Evolutionary conservation across 2,329 filamentous ascomycete genomes (phyloP), one percentile per base, ranked within the genome.

Genomic region (Phaeosphaeriaceae sp.): DNA sequence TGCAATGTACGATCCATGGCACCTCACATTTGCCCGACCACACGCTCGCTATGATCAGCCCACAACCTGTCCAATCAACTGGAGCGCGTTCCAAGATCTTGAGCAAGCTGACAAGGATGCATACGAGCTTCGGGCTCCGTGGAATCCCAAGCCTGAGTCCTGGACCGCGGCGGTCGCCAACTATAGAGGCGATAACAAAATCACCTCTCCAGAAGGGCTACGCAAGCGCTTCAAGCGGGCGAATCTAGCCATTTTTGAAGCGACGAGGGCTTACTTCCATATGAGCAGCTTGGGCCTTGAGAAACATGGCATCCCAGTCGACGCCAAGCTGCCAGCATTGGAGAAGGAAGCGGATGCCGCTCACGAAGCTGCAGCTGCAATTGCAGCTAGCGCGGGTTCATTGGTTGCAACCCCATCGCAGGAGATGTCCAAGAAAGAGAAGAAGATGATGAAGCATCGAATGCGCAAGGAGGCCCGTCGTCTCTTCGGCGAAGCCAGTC

Each of bases 181-280:
- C 3, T n/a, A 21, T 44, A n/a, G 13, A 21, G 15, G 11, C 17
- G 7, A 20, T 6, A 20, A 19, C 17, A 19, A 41, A 20, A 21
- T 27, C 20, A 4, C 11, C 3, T 53, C 25, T 1, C 20, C 50
- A n/a, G 61, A 63, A 25, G 53, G 49, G 5, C 51, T 48, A 13
- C 54, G 64, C 19, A 67, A 67, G 49, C 54, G 58, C 1, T 65
- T 67, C 27, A 48, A 17, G 31, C 41, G 44, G 11, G 56, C 60
- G 1, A 65, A 65, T 7, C 15, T 15, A 21, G 44, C 44, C 2
- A 53, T 67, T 19, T 63, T 56, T 22, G 11, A 58, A 24, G 52
- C 57, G 4, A 63, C 60, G 19, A 58, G 64, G 2, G 53, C 61
- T 13, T 65, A 58, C 48, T 67, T 60, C 51, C 15, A 36, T 13